Evolutionary conservation across 352 stramenopile species (phyloP).

Genomic region (Thraustochytrium aureum): DNA sequence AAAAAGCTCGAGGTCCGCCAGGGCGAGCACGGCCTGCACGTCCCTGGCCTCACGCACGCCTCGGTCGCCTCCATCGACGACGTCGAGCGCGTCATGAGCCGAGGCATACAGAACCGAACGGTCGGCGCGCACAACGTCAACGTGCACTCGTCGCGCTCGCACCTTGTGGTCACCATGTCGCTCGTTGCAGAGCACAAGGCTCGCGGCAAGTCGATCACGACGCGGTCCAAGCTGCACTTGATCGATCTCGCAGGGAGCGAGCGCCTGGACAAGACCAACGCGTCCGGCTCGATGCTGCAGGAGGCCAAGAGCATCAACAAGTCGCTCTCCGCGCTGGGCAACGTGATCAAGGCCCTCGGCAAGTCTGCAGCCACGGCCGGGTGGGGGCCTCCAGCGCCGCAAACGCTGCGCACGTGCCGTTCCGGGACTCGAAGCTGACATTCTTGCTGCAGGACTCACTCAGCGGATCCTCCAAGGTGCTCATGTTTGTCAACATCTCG

Average conservation of each 20-base stretch:
- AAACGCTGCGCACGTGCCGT: conserved; percentile 78
- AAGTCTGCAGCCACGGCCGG: conserved; percentile 44
- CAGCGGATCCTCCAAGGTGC: conserved; percentile 60
- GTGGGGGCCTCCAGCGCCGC: conserved; percentile 10
- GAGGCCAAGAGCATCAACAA: conserved; percentile 96
- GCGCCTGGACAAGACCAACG: conserved; percentile 77
- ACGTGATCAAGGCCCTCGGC: conserved; percentile 89
- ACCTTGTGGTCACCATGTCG: conserved; percentile 81
- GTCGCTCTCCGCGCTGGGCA: conserved; percentile 84
- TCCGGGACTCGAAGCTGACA: conserved; percentile 92
- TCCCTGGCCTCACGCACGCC: conserved; percentile 57
- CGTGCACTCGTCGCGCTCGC: conserved; percentile 76
- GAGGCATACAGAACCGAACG: conserved; percentile 76
- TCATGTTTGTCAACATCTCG: conserved; percentile 73
- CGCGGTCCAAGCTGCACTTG: conserved; percentile 74
- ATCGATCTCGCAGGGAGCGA: conserved; percentile 83
- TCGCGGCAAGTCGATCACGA: conserved; percentile 72
- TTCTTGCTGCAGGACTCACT: conserved; percentile 68
- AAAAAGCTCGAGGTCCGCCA: conserved; percentile 55
- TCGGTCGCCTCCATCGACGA: conserved; percentile 65
- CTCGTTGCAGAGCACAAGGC: conserved; percentile 67
- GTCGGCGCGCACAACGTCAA: conserved; percentile 87
- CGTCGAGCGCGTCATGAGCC: conserved; percentile 69
- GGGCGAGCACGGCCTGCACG: conserved; percentile 57
- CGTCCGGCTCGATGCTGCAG: conserved; percentile 85